A percentile compares a stretch with the other conserved stretches of the same genome.
These are phyloP conservation scores for Backusella mclennaniae DNA, from an alignment of 192 early-diverging fungal genomes.

Conservation along the genomic window DNA sequence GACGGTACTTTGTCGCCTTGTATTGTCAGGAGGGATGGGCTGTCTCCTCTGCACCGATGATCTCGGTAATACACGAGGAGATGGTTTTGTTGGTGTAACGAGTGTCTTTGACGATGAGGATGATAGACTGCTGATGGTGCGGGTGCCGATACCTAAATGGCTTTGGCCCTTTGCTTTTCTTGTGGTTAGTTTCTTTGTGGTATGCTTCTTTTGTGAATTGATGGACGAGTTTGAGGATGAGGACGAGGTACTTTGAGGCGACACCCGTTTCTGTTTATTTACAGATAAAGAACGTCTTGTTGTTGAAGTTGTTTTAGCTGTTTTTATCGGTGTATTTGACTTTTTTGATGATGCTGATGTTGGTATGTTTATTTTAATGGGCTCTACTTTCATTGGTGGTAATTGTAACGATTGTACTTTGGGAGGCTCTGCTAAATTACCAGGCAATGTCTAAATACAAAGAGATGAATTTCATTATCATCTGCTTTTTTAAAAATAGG, in stretches of 20 bases:
- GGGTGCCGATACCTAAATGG: neutral
- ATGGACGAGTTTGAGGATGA: constrained; percentile 1
- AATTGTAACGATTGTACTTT: constrained; percentile 7
- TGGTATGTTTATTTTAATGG: constrained; percentile 24
- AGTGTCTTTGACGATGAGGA: neutral
- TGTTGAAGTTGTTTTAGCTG: neutral
- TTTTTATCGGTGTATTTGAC: neutral
- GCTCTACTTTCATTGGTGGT: constrained; percentile 36
- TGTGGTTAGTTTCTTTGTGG: neutral
- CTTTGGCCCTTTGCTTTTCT: constrained; percentile 5
- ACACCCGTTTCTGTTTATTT: neutral
- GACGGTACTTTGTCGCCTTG: neutral
- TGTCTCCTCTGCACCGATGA: neutral
- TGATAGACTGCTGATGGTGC: neutral
- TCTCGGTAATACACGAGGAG: constrained; percentile 8
- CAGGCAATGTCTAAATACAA: constrained; percentile 25
- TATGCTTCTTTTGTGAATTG: constrained; percentile 2
- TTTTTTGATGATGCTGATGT: neutral
- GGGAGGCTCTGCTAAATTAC: constrained; percentile 27
- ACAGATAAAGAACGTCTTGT: neutral
- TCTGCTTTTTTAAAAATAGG: neutral
- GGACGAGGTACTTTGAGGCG: neutral
- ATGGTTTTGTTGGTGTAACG: neutral
- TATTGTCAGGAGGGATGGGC: neutral
- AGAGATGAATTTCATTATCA: neutral